Percentiles rank a stretch among this genome's conserved stretches.
phyloP scores from a whole-genome alignment of 2,329 filamentous ascomycete genomes.

The Fusarium sublunatum region DNA sequence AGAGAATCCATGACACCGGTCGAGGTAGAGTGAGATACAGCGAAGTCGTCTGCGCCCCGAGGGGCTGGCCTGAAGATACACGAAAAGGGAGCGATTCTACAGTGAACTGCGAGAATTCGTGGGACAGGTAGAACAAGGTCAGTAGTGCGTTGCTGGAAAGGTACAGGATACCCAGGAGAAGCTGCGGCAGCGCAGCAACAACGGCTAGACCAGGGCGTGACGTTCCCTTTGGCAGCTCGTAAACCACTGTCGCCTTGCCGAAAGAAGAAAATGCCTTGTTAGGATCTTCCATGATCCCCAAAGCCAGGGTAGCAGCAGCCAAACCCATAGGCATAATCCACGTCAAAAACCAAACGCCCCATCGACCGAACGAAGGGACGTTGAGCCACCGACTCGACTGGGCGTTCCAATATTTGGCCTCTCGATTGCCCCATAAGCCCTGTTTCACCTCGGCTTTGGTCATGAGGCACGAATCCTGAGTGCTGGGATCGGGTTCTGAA shows the following conservation, averaged over 20 bases:
- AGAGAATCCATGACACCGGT: conserved; percentile 58
- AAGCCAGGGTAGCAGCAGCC: conserved; percentile 54
- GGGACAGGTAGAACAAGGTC: conserved; percentile 61
- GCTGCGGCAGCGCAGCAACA: conserved; percentile 60
- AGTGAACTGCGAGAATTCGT: conserved; percentile 61
- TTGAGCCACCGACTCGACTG: conserved; percentile 59
- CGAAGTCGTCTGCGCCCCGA: conserved; percentile 59
- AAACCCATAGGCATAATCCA: conserved; percentile 55
- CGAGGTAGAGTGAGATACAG: conserved; percentile 64
- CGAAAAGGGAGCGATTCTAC: conserved; percentile 52
- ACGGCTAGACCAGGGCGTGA: conserved; percentile 50
- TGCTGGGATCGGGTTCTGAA: conserved; percentile 57
- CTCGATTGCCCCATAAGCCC: conserved; percentile 57
- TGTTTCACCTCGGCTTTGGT: conserved; percentile 59
- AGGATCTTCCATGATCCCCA: conserved; percentile 49
- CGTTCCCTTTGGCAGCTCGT: conserved; percentile 44
- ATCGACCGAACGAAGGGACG: conserved; percentile 56
- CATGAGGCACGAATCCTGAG: conserved; percentile 58
- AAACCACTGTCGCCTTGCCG: conserved; percentile 53
- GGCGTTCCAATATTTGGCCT: conserved; percentile 58
- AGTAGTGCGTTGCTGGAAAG: conserved; percentile 60
- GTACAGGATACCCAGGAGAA: conserved; percentile 61
- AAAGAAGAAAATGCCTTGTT: conserved; percentile 53
- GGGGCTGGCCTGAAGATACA: conserved; percentile 58
- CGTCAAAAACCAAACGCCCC: conserved; percentile 54